A percentile compares a stretch with the other conserved stretches of the same genome.
Evolutionary conservation across 2,329 filamentous ascomycete genomes (phyloP).

Genomic region (Penicillium hordei): DNA sequence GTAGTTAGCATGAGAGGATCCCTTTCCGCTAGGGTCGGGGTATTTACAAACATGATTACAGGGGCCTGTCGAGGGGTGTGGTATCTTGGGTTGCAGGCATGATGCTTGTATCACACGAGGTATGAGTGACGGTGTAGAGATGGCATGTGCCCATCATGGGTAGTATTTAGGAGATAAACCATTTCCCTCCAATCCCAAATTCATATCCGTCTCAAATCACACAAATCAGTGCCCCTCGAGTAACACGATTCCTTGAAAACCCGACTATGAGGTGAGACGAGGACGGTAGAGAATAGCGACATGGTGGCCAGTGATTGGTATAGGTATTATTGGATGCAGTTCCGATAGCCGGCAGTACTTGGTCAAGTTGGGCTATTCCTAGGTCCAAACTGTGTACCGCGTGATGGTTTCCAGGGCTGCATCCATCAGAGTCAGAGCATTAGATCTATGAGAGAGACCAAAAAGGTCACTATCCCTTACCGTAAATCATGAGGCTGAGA

Average conservation of each 20-base stretch:
- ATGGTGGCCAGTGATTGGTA: neutral
- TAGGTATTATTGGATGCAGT: neutral
- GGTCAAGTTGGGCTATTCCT: neutral
- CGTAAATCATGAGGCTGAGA: constrained; percentile 23
- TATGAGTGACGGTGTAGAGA: constrained; percentile 8
- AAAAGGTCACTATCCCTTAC: neutral
- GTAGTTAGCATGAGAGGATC: neutral
- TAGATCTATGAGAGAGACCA: neutral
- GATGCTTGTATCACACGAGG: constrained; percentile 15
- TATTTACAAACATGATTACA: neutral
- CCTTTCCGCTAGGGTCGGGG: neutral
- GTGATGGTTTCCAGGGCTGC: neutral
- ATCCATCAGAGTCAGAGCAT: neutral
- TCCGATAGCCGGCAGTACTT: neutral
- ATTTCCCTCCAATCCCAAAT: constrained; percentile 6
- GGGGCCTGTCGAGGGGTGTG: neutral
- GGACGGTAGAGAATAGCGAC: constrained; percentile 2
- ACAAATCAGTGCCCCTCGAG: constrained; percentile 1
- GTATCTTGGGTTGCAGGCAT: constrained; percentile 14
- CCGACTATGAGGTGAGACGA: constrained; percentile 9
- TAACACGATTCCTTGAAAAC: constrained; percentile 12
- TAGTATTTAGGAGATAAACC: neutral
- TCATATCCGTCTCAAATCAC: neutral
- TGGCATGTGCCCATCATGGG: neutral
- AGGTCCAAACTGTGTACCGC: neutral